phyloP scores from a whole-genome alignment of 108 stramenopile species.

The Nannochloropsis granulata region DNA sequence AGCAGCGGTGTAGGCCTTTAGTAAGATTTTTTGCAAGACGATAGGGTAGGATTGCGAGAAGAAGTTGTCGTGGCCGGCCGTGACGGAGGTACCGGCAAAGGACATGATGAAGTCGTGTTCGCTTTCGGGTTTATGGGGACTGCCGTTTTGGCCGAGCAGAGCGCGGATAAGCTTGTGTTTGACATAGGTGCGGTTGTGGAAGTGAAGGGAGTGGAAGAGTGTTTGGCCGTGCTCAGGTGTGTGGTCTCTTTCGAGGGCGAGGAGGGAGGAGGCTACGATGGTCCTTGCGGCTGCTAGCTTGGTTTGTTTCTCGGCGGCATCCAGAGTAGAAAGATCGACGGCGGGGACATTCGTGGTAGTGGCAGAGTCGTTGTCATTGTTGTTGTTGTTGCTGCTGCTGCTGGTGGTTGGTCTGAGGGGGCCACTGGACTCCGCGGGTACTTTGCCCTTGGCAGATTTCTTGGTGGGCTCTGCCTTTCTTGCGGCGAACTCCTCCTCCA shows the following conservation, averaged over 20 bases:
- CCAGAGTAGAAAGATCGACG: neutral
- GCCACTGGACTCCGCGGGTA: too few relatives aligned
- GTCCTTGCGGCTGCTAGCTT: neutral
- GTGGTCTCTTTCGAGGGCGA: neutral
- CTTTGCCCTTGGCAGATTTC: too few relatives aligned
- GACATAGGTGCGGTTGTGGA: neutral
- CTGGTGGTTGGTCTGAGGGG: too few relatives aligned
- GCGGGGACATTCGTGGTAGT: neutral
- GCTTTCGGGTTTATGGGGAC: neutral
- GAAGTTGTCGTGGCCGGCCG: conserved; percentile 18
- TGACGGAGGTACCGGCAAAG: conserved; percentile 15
- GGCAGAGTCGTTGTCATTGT: neutral
- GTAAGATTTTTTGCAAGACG: neutral
- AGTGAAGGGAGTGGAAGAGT: neutral
- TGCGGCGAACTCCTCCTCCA: too few relatives aligned
- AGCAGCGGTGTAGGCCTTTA: neutral
- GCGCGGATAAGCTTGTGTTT: neutral
- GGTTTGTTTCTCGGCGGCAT: neutral
- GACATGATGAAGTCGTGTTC: neutral
- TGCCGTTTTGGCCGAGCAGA: neutral
- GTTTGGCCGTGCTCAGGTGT: neutral
- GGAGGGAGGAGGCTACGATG: neutral
- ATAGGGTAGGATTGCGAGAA: conserved; percentile 6
- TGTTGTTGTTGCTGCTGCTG: too few relatives aligned
- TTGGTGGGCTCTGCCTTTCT: too few relatives aligned